phyloP scores from a whole-genome alignment of 139 green algal species.

The Ulvella scutata region DNA sequence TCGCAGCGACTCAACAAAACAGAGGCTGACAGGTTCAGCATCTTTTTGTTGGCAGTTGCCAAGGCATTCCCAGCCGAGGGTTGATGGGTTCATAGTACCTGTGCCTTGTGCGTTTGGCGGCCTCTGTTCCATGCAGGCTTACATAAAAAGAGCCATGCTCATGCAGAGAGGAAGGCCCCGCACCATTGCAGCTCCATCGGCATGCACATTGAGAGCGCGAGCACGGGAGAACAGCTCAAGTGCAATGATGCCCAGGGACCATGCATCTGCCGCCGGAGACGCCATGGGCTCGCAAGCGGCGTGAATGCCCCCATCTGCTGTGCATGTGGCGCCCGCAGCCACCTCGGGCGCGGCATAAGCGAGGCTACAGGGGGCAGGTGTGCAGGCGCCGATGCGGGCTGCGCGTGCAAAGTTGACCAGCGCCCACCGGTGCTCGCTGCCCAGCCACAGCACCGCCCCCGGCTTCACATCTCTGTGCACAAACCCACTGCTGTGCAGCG shows the following conservation, averaged over 20 bases:
- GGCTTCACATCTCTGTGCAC: background rate
- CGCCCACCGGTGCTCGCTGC: conserved; percentile 1
- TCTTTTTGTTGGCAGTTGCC: too few relatives aligned
- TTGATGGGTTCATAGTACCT: too few relatives aligned
- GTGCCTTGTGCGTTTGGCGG: too few relatives aligned
- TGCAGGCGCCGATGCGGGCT: background rate
- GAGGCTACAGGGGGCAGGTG: background rate
- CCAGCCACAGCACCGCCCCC: background rate
- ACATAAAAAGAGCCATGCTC: too few relatives aligned
- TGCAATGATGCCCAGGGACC: background rate
- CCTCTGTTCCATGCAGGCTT: too few relatives aligned
- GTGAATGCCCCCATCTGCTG: too few relatives aligned
- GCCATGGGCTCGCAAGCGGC: background rate
- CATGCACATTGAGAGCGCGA: background rate
- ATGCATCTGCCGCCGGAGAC: background rate
- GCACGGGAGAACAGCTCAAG: background rate
- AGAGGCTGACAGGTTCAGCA: too few relatives aligned
- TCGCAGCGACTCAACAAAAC: too few relatives aligned
- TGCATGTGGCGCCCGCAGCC: background rate
- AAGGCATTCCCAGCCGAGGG: too few relatives aligned
- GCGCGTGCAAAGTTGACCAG: conserved; percentile 1
- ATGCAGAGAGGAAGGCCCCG: too few relatives aligned
- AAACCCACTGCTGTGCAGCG: background rate
- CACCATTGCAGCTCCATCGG: background rate
- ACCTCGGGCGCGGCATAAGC: background rate